Percentiles rank a stretch among this genome's conserved stretches.
phyloP scores from a whole-genome alignment of 805 yeast genomes.

The Nakazawaea populi region DNA sequence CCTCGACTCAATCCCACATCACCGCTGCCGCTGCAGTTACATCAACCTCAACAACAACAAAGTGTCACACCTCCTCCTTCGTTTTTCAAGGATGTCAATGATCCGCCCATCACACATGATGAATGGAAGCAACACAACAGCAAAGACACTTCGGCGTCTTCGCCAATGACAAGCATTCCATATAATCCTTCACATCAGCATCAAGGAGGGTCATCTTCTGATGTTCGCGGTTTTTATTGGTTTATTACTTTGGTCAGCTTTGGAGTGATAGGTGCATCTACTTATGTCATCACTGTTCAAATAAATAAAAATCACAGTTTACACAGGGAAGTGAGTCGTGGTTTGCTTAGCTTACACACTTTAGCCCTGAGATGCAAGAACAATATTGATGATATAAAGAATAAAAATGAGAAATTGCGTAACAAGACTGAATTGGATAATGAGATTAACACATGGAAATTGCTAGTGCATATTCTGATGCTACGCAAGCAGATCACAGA shows the following conservation, averaged over 20 bases:
- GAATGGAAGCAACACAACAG: conserved; percentile 11
- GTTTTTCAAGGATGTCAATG: conserved; percentile 17
- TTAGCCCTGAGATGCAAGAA: conserved; percentile 24
- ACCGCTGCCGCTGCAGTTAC: background rate
- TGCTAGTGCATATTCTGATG: conserved; percentile 58
- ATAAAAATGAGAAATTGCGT: conserved; percentile 39
- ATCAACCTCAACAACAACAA: background rate
- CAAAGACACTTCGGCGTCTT: background rate
- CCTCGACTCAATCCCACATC: background rate
- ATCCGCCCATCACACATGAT: conserved; percentile 25
- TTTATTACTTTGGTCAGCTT: background rate
- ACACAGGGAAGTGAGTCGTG: background rate
- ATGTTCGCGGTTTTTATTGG: background rate
- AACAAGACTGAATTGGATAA: conserved; percentile 47
- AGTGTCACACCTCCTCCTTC: conserved; percentile 13
- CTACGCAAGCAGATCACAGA: conserved; percentile 55
- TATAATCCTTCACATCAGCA: too few relatives aligned
- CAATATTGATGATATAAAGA: conserved; percentile 46
- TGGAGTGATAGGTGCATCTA: background rate
- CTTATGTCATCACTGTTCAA: background rate
- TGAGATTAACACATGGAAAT: conserved; percentile 30
- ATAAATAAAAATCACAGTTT: background rate
- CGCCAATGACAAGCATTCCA: too few relatives aligned
- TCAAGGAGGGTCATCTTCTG: background rate
- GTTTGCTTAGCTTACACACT: conserved; percentile 12